Base-by-base conservation (phyloP, 495 filamentous ascomycete genomes). In the Thermothielavioides terrestris region DNA sequence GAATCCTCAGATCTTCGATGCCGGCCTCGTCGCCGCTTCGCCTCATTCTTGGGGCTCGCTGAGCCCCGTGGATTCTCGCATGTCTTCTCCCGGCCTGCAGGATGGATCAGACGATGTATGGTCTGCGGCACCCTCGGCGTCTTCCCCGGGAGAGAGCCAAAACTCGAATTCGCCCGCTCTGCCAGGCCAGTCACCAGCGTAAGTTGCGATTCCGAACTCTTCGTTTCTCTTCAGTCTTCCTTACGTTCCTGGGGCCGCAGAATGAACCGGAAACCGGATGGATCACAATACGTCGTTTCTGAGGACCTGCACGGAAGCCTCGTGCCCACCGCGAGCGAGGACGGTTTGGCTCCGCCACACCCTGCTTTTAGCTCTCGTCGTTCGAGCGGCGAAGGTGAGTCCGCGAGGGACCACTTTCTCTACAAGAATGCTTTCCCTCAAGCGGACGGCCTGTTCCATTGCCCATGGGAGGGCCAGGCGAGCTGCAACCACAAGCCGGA, bases 401-500 rank as follows among this genome's bases (percentile, higher is more conserved):
- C 81, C 68, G 85, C 87, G 15, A 72, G 89, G 64, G 83, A 84
- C 55, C 82, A 95, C 66, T 79, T 75, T 25, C 77, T 86, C 54
- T 95, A 95, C 69, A 81, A 84, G 61, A 78, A 79, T 61, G 75
- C 77, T 36, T 79, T 78, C 37, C 75, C 75, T 26, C 59, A 80
- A 35, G 69, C 70, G 53, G 86, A 94, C 69, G 86, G 84, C 62
- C 77, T 91, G 41, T 96, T 89, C 68, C 85, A 94, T 71, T 96
- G 89, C 78, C 89, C 89, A 20, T 89, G 80, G 71, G 83, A 85
- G 67, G 79, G 78, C 64, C 75, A 86, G 53, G 69, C 81, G 35
- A 79, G 75, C 51, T 94, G 89, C 78, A 82, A 77, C 63, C 88
- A 94, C 76, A 82, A 83, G 59, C 81, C 88, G 18, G 89, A 87